These are phyloP conservation scores for Neurospora hispaniola DNA, from an alignment of 495 filamentous ascomycete genomes.

Conservation along the genomic window DNA sequence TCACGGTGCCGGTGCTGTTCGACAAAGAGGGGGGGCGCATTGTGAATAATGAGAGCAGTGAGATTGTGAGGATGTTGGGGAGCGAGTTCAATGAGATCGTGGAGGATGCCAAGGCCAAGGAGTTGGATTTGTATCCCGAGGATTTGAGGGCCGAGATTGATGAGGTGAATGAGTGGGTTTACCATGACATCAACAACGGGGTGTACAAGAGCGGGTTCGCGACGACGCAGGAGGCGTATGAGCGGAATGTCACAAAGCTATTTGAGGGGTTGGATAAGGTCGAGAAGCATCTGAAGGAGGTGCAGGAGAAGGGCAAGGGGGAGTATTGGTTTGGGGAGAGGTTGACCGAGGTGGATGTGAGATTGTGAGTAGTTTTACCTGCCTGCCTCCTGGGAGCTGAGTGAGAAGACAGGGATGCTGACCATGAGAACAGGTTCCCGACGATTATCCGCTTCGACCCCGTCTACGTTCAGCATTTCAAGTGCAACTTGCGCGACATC, in stretches of 20 bases:
- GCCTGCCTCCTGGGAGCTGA: not conserved
- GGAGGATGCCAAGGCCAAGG: constrained; percentile 30
- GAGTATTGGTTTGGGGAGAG: constrained; percentile 54
- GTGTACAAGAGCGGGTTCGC: constrained; percentile 64
- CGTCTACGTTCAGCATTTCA: constrained; percentile 58
- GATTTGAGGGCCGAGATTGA: constrained; percentile 47
- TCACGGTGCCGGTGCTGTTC: constrained; percentile 71
- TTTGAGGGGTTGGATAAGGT: constrained; percentile 54
- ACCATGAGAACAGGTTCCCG: constrained; percentile 27
- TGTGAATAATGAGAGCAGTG: constrained; percentile 77
- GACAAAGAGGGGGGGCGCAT: constrained; percentile 63
- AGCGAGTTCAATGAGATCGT: constrained; percentile 46
- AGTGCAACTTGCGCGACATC: constrained; percentile 61
- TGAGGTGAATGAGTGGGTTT: constrained; percentile 53
- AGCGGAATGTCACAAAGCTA: constrained; percentile 46
- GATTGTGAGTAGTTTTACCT: constrained; percentile 30
- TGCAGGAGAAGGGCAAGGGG: constrained; percentile 24
- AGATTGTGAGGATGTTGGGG: constrained; percentile 68
- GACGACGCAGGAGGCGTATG: constrained; percentile 53
- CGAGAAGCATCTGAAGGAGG: constrained; percentile 42
- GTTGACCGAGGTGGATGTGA: constrained; percentile 59
- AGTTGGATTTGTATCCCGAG: constrained; percentile 46
- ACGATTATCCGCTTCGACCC: constrained; percentile 58
- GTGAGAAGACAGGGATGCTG: not conserved
- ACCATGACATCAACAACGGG: constrained; percentile 56